These are phyloP conservation scores for Monsonia emarginata DNA, from an alignment of 441 rosid genomes.

Conservation along the genomic window DNA sequence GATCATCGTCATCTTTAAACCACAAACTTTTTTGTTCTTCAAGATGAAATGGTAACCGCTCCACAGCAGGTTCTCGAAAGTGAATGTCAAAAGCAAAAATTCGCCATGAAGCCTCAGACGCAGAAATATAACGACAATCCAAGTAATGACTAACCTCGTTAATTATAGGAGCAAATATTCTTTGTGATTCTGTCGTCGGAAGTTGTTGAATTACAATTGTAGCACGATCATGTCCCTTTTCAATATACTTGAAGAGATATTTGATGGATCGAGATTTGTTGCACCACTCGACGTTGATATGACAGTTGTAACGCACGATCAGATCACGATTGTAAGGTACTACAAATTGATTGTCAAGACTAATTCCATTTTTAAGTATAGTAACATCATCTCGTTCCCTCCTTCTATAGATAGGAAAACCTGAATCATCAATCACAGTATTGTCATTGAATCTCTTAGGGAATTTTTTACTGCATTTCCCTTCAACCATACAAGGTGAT, in stretches of 20 bases:
- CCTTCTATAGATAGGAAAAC: constrained; percentile 1
- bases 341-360: constrained; percentile 6
- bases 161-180: no score
- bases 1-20: background rate
- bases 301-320: background rate
- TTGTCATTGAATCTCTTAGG: background rate
- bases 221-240: constrained; percentile 9
- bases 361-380: background rate
- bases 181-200: no score
- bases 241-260: constrained; percentile 19
- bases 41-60: background rate
- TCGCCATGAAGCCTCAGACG: constrained; percentile 16
- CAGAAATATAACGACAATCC: constrained; percentile 7
- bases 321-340: constrained; percentile 12
- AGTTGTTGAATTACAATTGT: background rate
- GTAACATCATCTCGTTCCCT: background rate
- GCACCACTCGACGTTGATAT: constrained; percentile 12
- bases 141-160: background rate
- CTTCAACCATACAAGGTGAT: background rate
- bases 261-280: background rate
- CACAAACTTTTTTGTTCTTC: background rate
- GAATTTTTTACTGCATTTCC: background rate
- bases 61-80: background rate
- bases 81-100: constrained; percentile 14
- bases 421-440: background rate